Evolutionary conservation across 768 basidiomycete species (phyloP).

Genomic region (Suillus decipiens): DNA sequence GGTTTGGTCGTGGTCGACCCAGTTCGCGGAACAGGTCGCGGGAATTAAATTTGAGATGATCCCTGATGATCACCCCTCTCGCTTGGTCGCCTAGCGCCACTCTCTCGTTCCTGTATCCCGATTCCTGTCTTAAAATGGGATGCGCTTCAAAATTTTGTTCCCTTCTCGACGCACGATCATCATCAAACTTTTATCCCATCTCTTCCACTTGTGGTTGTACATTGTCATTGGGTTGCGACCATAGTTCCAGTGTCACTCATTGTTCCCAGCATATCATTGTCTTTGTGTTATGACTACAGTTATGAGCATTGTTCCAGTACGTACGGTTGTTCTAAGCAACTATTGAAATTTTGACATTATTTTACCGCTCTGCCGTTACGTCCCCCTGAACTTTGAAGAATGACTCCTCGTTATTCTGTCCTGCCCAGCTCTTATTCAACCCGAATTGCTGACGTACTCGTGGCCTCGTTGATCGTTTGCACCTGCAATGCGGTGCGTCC

Average conservation of each 20-base stretch:
- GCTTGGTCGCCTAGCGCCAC: not conserved
- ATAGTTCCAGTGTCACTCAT: not conserved
- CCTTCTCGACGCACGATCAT: not conserved
- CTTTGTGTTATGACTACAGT: not conserved
- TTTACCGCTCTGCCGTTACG: not conserved
- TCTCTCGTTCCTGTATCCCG: not conserved
- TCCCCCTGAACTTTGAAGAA: not conserved
- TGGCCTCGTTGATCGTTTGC: not conserved
- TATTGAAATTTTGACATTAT: not conserved
- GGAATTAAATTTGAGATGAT: not conserved
- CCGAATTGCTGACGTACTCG: not conserved
- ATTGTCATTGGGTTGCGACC: not conserved
- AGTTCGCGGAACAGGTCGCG: not conserved
- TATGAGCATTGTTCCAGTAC: not conserved
- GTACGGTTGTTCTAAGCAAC: not conserved
- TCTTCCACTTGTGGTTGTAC: not conserved
- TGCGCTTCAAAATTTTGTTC: not conserved
- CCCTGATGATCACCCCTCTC: not conserved
- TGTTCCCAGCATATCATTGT: not conserved
- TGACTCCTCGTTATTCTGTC: not conserved
- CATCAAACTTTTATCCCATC: not conserved
- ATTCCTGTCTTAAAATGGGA: not conserved
- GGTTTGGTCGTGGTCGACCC: not conserved
- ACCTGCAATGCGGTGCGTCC: too few species aligned
- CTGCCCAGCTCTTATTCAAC: not conserved